Conservation (phyloP, 345 rosid species). For the Aegle marmelos region DNA sequence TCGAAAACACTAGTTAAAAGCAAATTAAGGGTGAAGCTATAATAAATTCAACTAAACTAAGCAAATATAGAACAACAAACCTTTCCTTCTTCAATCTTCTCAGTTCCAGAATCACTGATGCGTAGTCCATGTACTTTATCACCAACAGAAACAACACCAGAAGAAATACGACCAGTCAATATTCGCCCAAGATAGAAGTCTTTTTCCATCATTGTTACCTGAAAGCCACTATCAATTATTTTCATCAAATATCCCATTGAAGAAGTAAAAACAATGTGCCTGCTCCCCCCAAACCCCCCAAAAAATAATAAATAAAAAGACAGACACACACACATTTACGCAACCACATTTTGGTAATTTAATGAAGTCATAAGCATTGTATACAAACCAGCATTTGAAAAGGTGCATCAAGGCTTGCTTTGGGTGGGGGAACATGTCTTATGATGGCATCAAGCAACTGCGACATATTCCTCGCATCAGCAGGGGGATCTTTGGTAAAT, state of each 20-base stretch:
- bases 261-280: not conserved
- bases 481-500: conserved; percentile 81
- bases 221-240: conserved; percentile 25
- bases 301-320: too few relatives aligned
- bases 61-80: conserved; percentile 30
- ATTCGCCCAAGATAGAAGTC: conserved; percentile 91
- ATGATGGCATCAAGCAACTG: conserved; percentile 83
- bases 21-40: not conserved
- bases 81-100: conserved; percentile 97
- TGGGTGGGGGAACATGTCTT: conserved; percentile 80
- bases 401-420: conserved; percentile 73
- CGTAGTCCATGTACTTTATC: conserved; percentile 85
- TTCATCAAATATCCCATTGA: not conserved
- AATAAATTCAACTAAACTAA: not conserved
- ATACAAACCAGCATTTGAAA: conserved; percentile 92
- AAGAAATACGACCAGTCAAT: conserved; percentile 81
- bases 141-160: conserved; percentile 75
- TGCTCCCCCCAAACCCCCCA: not conserved
- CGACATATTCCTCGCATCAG: conserved; percentile 77
- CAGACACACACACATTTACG: not conserved
- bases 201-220: conserved; percentile 99
- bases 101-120: conserved; percentile 51
- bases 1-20: not conserved
- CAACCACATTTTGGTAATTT: not conserved
- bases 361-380: not conserved